These are phyloP conservation scores for Coniochaeta sp. DNA, from an alignment of 2,329 filamentous ascomycete species.

Conservation along the genomic window DNA sequence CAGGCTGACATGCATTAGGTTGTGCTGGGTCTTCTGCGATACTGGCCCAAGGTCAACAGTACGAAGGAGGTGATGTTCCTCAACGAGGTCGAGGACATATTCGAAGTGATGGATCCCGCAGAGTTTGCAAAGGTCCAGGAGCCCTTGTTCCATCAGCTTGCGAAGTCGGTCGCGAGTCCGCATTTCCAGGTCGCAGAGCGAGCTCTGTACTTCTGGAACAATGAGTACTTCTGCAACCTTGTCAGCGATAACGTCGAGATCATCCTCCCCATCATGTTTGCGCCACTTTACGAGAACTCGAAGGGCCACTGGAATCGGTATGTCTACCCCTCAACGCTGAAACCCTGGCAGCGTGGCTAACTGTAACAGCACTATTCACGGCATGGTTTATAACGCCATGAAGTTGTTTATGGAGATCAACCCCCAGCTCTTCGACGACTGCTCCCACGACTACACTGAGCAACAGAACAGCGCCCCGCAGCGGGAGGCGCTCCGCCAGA, in stretches of 20 bases:
- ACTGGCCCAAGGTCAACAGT: constrained; percentile 99
- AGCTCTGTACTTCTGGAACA: constrained; percentile 99
- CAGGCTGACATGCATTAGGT: constrained; percentile 47
- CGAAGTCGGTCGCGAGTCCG: constrained; percentile 95
- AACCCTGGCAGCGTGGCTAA: no score
- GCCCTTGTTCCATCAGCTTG: constrained; percentile 91
- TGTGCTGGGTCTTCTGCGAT: constrained; percentile 86
- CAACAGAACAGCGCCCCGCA: constrained; percentile 88
- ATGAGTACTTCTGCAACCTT: constrained; percentile 98
- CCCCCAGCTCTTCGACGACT: constrained; percentile 95
- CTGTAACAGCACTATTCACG: constrained; percentile 77
- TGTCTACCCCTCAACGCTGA: no score
- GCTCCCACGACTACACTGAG: constrained; percentile 96
- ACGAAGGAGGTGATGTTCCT: constrained; percentile 99
- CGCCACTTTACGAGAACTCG: constrained; percentile 94
- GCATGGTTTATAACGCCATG: constrained; percentile 99
- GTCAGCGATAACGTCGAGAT: constrained; percentile 99
- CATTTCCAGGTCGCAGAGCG: constrained; percentile 98
- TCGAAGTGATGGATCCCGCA: constrained; percentile 98
- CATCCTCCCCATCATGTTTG: constrained; percentile 98
- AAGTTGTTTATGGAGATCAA: constrained; percentile 99
- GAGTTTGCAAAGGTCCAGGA: constrained; percentile 99
- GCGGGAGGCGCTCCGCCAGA: constrained; percentile 72
- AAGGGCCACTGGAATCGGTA: constrained; percentile 99
- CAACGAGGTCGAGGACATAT: constrained; percentile 98